Conservation (phyloP, 768 basidiomycete species). For the Phylloporus rhodoxanthus region DNA sequence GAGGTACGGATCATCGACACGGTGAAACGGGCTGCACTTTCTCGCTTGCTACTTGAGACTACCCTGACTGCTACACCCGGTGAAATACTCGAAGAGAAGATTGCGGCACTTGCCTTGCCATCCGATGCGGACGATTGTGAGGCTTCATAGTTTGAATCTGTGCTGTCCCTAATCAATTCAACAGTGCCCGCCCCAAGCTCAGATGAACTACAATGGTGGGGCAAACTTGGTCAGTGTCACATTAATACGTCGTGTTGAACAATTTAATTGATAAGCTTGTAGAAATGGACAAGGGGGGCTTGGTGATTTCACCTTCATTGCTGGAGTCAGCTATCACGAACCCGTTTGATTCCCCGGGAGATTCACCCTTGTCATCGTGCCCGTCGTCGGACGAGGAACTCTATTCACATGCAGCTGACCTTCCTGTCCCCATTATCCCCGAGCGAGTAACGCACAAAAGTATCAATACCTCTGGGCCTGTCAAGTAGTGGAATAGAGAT, state of each 20-base stretch:
- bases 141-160: slow-evolving; percentile 2
- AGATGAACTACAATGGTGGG: slow-evolving; percentile 77
- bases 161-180: slow-evolving; percentile 3
- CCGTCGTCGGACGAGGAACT: slow-evolving; percentile 84
- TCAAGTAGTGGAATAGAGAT: slow-evolving; percentile 4
- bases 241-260: not conserved
- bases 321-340: slow-evolving; percentile 43
- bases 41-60: slow-evolving; percentile 60
- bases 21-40: slow-evolving; percentile 64
- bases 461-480: slow-evolving; percentile 2
- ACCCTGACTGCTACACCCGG: slow-evolving; percentile 58
- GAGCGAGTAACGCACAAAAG: slow-evolving; percentile 16
- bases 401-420: slow-evolving; percentile 64
- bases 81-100: slow-evolving; percentile 66
- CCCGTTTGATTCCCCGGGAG: slow-evolving; percentile 67
- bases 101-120: slow-evolving; percentile 52
- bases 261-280: not conserved
- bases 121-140: slow-evolving; percentile 33
- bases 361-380: slow-evolving; percentile 65
- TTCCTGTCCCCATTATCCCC: slow-evolving; percentile 61
- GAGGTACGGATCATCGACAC: slow-evolving; percentile 76
- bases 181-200: slow-evolving; percentile 84
- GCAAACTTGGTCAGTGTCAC: slow-evolving; percentile 48
- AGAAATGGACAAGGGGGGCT: slow-evolving; percentile 16
- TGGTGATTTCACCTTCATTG: slow-evolving; percentile 36